Evolutionary conservation across 176 grass and related monocot species (phyloP).

Genomic region (Dactylis glomerata): DNA sequence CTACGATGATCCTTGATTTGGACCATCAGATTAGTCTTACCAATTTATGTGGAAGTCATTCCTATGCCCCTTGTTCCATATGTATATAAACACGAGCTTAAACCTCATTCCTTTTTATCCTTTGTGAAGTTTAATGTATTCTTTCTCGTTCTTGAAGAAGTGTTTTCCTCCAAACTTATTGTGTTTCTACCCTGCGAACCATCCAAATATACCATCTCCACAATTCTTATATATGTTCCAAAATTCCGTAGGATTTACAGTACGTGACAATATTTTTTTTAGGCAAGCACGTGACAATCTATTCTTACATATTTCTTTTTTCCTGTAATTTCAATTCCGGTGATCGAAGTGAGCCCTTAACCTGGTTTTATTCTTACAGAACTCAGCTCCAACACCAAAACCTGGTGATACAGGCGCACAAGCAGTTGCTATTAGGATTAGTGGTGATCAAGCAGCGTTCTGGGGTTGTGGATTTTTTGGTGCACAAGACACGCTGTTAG

Average conservation of each 20-base stretch:
- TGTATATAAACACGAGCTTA: neutral
- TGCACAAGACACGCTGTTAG: conserved; percentile 68
- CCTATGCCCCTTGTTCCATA: neutral
- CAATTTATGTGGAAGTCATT: neutral
- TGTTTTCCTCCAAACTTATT: neutral
- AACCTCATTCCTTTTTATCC: neutral
- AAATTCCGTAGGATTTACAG: neutral
- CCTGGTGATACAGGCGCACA: conserved; percentile 54
- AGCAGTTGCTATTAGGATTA: conserved; percentile 61
- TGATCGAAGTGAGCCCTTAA: neutral
- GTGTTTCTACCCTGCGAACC: neutral
- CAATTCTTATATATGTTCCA: neutral
- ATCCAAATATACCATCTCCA: neutral
- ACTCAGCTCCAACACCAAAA: conserved; percentile 64
- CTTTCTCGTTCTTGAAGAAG: neutral
- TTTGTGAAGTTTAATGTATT: neutral
- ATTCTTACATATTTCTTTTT: neutral
- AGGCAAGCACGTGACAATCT: too few relatives aligned
- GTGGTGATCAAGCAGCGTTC: conserved; percentile 50
- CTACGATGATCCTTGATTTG: neutral
- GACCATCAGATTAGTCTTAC: neutral
- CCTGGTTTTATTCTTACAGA: conserved; percentile 23
- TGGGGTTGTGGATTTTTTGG: conserved; percentile 78
- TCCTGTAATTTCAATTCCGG: neutral
- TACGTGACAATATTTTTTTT: too few relatives aligned